Percentiles rank a stretch among this genome's conserved stretches.
phyloP scores from a whole-genome alignment of 2,329 filamentous ascomycete species.

The Calonectria henricotiae region DNA sequence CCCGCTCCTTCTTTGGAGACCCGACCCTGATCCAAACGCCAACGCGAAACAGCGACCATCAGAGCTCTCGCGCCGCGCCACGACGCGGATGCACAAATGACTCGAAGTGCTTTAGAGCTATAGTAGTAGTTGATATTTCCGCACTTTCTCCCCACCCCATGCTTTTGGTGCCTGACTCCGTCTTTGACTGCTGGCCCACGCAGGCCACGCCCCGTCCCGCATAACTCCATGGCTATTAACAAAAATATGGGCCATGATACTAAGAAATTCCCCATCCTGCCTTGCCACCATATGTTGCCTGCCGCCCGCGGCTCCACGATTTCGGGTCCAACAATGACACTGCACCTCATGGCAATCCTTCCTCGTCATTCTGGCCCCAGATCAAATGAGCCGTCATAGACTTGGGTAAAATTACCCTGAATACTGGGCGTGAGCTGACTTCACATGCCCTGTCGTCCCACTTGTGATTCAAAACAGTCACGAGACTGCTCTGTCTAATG shows the following conservation, averaged over 20 bases:
- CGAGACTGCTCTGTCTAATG: constrained; percentile 39
- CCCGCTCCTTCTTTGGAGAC: constrained; percentile 17
- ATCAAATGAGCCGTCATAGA: constrained; percentile 19
- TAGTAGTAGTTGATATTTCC: constrained; percentile 26
- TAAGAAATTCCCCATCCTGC: constrained; percentile 13
- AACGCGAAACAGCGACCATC: constrained; percentile 13
- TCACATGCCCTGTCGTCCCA: constrained; percentile 43
- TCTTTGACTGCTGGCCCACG: constrained; percentile 27
- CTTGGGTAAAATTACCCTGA: constrained; percentile 26
- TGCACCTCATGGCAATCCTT: constrained; percentile 18
- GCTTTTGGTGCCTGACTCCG: constrained; percentile 44
- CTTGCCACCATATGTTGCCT: constrained; percentile 31
- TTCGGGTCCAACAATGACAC: constrained; percentile 31
- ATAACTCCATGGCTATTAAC: constrained; percentile 31
- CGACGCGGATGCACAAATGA: background rate
- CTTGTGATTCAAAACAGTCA: constrained; percentile 34
- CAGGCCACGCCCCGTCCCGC: constrained; percentile 24
- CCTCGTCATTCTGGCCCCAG: background rate
- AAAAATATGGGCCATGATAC: constrained; percentile 31
- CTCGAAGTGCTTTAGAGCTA: background rate
- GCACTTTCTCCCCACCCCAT: constrained; percentile 39
- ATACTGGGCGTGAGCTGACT: constrained; percentile 44
- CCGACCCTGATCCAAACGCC: constrained; percentile 19
- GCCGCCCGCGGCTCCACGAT: constrained; percentile 32
- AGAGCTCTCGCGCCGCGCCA: constrained; percentile 14